Evolutionary conservation across 352 stramenopile genomes (phyloP).

Genomic region (Blastocystis sp.): DNA sequence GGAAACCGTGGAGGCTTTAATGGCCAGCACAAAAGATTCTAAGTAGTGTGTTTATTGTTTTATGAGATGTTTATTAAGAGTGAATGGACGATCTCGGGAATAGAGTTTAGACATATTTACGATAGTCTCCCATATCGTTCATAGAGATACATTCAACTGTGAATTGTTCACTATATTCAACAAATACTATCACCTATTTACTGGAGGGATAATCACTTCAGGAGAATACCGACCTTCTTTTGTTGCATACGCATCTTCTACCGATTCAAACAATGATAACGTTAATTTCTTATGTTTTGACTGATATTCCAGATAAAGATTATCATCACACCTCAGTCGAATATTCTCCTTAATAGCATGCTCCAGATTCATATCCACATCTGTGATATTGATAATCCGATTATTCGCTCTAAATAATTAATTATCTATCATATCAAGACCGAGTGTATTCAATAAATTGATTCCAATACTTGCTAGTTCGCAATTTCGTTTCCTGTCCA

Average conservation of each 20-base stretch:
- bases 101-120: neutral
- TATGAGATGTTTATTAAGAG: slow-evolving; percentile 3
- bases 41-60: slow-evolving; percentile 52
- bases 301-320: slow-evolving; percentile 30
- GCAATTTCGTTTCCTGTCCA: slow-evolving; percentile 70
- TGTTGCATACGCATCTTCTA: neutral
- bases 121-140: too few relatives aligned
- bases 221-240: slow-evolving; percentile 42
- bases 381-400: neutral
- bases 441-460: slow-evolving; percentile 52
- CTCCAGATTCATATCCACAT: slow-evolving; percentile 7
- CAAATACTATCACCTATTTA: too few relatives aligned
- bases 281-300: slow-evolving; percentile 9
- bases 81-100: neutral
- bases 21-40: slow-evolving; percentile 15
- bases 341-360: slow-evolving; percentile 18
- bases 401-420: slow-evolving; percentile 18
- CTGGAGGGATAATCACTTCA: slow-evolving; percentile 17
- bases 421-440: neutral
- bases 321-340: neutral
- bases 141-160: too few relatives aligned
- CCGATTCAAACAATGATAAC: slow-evolving; percentile 21
- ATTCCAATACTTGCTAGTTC: slow-evolving; percentile 62
- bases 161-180: too few relatives aligned
- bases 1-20: slow-evolving; percentile 43